Conservation (phyloP, 306 rosid genomes). For the Vigna hirtella region DNA sequence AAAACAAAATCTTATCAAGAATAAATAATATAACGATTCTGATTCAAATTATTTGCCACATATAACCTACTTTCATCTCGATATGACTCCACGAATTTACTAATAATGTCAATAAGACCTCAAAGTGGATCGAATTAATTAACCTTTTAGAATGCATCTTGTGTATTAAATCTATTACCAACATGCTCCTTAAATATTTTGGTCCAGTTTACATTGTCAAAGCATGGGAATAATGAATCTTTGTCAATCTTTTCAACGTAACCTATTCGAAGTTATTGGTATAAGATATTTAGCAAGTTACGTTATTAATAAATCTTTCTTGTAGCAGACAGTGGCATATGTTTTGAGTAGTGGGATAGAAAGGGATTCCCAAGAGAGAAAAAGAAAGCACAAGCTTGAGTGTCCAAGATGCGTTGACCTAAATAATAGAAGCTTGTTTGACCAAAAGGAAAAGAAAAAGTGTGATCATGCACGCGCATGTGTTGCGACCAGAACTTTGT, state of each 20-base stretch:
- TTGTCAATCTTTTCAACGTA: neutral
- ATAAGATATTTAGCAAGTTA: conserved; percentile 1
- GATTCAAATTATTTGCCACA: neutral
- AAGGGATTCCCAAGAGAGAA: conserved; percentile 1
- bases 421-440: neutral
- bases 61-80: neutral
- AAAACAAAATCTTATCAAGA: conserved; percentile 1
- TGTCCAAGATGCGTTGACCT: conserved; percentile 23
- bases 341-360: neutral
- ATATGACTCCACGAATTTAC: neutral
- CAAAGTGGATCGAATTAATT: neutral
- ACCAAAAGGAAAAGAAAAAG: neutral
- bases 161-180: neutral
- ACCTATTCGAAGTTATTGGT: neutral
- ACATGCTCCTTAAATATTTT: neutral
- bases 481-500: neutral
- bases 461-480: neutral
- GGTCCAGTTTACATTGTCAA: neutral
- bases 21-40: neutral
- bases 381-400: neutral
- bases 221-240: neutral
- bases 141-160: neutral
- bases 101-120: neutral
- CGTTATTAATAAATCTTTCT: neutral
- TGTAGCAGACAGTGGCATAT: neutral